Evolutionary conservation across 176 grass and related monocot genomes (phyloP).

Genomic region (Oryza australiensis): DNA sequence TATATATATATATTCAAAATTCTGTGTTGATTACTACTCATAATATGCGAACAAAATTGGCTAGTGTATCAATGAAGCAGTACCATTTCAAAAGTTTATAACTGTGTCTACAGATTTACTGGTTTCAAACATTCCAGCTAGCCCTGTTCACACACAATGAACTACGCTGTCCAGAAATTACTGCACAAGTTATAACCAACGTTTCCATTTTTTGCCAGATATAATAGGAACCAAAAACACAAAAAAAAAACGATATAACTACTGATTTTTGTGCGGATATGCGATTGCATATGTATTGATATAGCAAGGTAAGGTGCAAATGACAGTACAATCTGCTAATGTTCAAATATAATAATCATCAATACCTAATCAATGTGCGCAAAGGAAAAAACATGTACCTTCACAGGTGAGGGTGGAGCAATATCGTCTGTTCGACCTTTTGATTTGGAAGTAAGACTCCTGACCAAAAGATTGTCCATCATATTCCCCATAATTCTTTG

Average conservation of each 20-base stretch:
- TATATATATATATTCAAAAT: conserved; percentile 19
- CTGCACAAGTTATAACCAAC: conserved; percentile 10
- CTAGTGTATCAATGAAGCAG: neutral
- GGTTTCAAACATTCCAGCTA: conserved; percentile 21
- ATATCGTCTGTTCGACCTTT: conserved; percentile 55
- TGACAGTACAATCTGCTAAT: neutral
- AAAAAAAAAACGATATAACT: neutral
- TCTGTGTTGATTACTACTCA: neutral
- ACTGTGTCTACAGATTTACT: neutral
- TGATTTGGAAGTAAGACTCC: conserved; percentile 92
- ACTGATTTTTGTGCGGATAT: neutral
- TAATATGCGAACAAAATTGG: neutral
- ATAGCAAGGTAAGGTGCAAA: neutral
- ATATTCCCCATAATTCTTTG: conserved; percentile 95
- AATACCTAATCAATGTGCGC: conserved; percentile 17
- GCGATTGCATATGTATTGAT: conserved; percentile 11
- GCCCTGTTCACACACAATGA: neutral
- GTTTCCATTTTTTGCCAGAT: neutral
- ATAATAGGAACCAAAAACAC: neutral
- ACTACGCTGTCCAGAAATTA: neutral
- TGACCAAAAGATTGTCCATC: conserved; percentile 87
- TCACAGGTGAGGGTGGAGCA: conserved; percentile 56
- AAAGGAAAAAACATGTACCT: conserved; percentile 51
- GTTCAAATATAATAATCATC: conserved; percentile 14
- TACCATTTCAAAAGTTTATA: conserved; percentile 19